Evolutionary conservation across 306 rosid genomes (phyloP).

Genomic region (Rosa rugosa): DNA sequence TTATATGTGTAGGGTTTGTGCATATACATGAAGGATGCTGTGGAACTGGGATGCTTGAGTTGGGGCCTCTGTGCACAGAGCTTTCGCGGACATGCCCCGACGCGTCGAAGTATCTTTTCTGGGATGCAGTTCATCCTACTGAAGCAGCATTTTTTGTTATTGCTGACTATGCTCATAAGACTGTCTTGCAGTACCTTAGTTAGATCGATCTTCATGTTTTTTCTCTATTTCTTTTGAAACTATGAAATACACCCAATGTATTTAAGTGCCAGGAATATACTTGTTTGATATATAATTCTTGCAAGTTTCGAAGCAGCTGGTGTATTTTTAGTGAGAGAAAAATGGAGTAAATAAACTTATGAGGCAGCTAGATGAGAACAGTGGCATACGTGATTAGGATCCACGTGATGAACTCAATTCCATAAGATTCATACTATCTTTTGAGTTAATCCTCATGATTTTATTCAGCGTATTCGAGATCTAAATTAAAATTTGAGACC

Average conservation of each 20-base stretch:
- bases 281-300: neutral
- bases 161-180: neutral
- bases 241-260: neutral
- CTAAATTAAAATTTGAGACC: too few species aligned
- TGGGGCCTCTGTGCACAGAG: slow-evolving; percentile 36
- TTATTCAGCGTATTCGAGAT: too few species aligned
- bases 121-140: slow-evolving; percentile 49
- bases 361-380: too few species aligned
- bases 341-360: too few species aligned
- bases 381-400: too few species aligned
- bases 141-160: slow-evolving; percentile 27
- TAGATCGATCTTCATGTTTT: too few species aligned
- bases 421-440: too few species aligned
- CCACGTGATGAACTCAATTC: too few species aligned
- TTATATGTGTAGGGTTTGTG: slow-evolving; percentile 29
- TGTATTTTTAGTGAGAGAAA: neutral
- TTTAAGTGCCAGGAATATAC: neutral
- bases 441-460: too few species aligned
- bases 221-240: neutral
- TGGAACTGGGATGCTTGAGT: slow-evolving; percentile 49
- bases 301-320: neutral
- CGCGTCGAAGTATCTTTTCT: slow-evolving; percentile 42
- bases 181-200: neutral
- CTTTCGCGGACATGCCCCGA: slow-evolving; percentile 31
- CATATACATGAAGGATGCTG: slow-evolving; percentile 43